These are phyloP conservation scores for Scutellaria barbata DNA, from an alignment of 257 asterid genomes.

Conservation along the genomic window DNA sequence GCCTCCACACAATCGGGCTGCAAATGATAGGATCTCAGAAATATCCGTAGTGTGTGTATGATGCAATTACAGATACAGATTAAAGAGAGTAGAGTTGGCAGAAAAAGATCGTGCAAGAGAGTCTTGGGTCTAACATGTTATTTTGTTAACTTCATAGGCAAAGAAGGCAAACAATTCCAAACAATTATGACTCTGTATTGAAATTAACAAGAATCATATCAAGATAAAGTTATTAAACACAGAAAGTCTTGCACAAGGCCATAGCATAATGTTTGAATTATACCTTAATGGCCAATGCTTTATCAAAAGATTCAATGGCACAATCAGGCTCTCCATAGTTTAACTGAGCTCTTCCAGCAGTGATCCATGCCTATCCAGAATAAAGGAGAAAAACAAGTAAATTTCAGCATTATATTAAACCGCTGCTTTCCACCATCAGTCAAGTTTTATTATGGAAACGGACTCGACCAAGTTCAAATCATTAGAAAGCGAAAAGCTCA, in stretches of 20 bases:
- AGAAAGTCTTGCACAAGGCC: neutral
- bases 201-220: neutral
- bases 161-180: neutral
- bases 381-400: neutral
- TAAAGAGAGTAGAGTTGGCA: neutral
- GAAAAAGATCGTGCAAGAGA: neutral
- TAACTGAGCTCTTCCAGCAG: constrained; percentile 89
- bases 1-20: constrained; percentile 79
- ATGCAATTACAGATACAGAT: neutral
- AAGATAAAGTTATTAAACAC: neutral
- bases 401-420: neutral
- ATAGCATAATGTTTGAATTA: neutral
- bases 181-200: neutral
- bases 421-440: neutral
- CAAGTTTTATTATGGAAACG: neutral
- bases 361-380: constrained; percentile 81
- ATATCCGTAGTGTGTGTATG: neutral
- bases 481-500: neutral
- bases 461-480: constrained; percentile 8
- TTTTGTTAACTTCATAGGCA: neutral
- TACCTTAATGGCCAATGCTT: constrained; percentile 83
- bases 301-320: constrained; percentile 85
- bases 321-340: constrained; percentile 92
- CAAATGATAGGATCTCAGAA: constrained; percentile 27
- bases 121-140: neutral